Conservation (phyloP, 768 basidiomycete species). For the Tricholoma sp. region DNA sequence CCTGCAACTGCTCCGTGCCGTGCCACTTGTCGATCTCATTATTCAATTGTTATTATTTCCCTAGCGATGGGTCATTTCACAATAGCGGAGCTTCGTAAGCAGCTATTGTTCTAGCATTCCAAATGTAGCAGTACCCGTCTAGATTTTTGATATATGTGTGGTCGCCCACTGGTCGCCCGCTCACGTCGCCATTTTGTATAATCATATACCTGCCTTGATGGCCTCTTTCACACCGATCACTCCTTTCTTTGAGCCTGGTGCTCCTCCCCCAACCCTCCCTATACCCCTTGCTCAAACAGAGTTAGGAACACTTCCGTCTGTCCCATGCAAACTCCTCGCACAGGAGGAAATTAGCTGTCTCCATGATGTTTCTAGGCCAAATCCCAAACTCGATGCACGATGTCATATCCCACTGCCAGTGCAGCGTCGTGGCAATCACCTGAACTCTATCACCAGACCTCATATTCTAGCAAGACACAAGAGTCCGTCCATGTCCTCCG, state of each 20-base stretch:
- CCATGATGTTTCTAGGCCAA: background rate
- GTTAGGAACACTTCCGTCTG: background rate
- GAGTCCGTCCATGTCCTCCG: background rate
- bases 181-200: background rate
- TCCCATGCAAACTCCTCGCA: background rate
- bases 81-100: no score
- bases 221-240: conserved; percentile 3
- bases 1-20: no score
- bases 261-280: background rate
- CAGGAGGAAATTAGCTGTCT: background rate
- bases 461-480: background rate
- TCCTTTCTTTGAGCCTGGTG: background rate
- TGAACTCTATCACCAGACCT: background rate
- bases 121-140: background rate
- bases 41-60: no score
- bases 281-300: background rate
- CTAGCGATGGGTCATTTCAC: no score
- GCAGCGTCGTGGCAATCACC: background rate
- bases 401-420: no score
- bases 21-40: no score
- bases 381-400: no score
- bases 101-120: no score
- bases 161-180: background rate
- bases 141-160: background rate
- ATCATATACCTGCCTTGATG: background rate